Percentiles rank a stretch among this genome's conserved stretches.
Conservation (phyloP, 805 yeast species). For the Brettanomyces custersianus region DNA sequence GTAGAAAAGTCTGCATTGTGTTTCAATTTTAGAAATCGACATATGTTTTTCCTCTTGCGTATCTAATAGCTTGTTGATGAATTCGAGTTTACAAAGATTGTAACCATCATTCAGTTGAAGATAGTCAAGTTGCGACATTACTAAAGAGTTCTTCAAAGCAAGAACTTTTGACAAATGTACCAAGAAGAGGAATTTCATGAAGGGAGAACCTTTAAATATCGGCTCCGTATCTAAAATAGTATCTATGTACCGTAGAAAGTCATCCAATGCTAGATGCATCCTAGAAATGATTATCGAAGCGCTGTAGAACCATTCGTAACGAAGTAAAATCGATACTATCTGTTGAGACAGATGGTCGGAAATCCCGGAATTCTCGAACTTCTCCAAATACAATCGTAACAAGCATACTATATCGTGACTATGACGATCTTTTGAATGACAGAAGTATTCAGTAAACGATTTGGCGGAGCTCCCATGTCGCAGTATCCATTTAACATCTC, state of each 20-base stretch:
- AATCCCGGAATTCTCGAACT: neutral
- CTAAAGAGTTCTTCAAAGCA: conserved; percentile 5
- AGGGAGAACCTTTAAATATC: conserved; percentile 6
- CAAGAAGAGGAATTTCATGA: conserved; percentile 6
- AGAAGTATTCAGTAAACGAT: too few species aligned
- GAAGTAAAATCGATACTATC: neutral
- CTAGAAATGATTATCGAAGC: conserved; percentile 9
- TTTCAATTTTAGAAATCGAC: too few species aligned
- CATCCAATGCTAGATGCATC: conserved; percentile 5
- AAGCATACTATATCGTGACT: neutral
- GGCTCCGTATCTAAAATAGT: conserved; percentile 3
- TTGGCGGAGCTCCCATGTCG: too few species aligned
- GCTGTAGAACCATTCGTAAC: conserved; percentile 7
- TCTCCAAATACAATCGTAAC: neutral
- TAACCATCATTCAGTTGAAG: neutral
- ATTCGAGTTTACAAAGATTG: conserved; percentile 3
- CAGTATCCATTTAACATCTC: too few species aligned
- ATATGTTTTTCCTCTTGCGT: too few species aligned
- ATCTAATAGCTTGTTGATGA: conserved; percentile 1
- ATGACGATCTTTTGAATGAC: neutral
- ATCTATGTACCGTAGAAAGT: conserved; percentile 6
- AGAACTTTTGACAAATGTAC: conserved; percentile 5
- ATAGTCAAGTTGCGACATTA: conserved; percentile 9
- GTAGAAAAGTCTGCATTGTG: too few species aligned
- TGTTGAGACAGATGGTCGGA: neutral